These are phyloP conservation scores for Cutaneotrichosporon cutaneum DNA, from an alignment of 1,284 basidiomycete species.

Conservation along the genomic window DNA sequence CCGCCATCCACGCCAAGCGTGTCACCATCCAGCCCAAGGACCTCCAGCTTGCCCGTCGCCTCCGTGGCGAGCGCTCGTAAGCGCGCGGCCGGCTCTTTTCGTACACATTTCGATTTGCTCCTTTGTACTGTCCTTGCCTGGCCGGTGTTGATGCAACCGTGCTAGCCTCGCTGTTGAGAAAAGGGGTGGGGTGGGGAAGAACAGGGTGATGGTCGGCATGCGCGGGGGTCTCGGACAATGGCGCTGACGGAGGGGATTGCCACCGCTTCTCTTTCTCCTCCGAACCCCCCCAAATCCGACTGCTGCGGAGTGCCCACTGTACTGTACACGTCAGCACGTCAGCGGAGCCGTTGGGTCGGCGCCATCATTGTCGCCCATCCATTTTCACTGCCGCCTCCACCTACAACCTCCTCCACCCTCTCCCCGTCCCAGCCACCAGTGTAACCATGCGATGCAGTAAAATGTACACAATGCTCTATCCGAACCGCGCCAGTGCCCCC, in stretches of 20 bases:
- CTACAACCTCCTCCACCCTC: neutral
- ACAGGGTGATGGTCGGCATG: neutral
- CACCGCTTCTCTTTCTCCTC: neutral
- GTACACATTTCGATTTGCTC: conserved; percentile 26
- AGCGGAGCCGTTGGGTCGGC: too few species aligned
- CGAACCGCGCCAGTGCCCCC: conserved; percentile 41
- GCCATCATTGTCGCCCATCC: too few species aligned
- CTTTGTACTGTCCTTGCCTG: conserved; percentile 21
- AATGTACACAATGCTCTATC: conserved; percentile 17
- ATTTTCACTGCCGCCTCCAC: neutral
- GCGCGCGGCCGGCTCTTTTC: conserved; percentile 2
- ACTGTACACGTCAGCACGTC: too few species aligned
- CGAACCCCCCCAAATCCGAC: neutral
- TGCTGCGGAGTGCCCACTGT: too few species aligned
- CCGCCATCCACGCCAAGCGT: conserved; percentile 88
- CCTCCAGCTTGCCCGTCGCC: conserved; percentile 72
- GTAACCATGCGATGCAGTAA: conserved; percentile 10
- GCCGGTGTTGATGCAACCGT: conserved; percentile 23
- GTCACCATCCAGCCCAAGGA: conserved; percentile 77
- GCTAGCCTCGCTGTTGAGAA: conserved; percentile 9
- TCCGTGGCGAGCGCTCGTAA: conserved; percentile 80
- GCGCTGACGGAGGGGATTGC: neutral
- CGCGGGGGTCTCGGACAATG: neutral
- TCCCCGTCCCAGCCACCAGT: neutral
- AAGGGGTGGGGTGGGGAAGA: neutral